Conservation (phyloP, 1,139 yeast genomes). For the Taphrina wiesneri region DNA sequence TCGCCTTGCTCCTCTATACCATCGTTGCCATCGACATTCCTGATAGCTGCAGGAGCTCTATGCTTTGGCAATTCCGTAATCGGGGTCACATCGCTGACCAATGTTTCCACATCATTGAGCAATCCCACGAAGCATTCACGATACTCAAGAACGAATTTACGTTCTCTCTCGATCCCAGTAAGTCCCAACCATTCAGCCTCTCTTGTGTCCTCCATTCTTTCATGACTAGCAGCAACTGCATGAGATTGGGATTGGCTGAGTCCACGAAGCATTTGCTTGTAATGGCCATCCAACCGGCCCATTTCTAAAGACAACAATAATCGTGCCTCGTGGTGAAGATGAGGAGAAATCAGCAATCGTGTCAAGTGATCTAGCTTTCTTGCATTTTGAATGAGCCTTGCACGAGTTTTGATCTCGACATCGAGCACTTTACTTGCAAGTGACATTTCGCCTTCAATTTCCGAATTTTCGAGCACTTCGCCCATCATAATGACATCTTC, state of each 20-base stretch:
- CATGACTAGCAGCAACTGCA: neutral
- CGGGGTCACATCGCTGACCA: constrained; percentile 13
- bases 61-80: neutral
- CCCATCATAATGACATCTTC: neutral
- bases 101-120: constrained; percentile 4
- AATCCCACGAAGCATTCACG: constrained; percentile 8
- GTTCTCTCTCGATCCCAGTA: constrained; percentile 14
- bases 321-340: constrained; percentile 8
- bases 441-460: neutral
- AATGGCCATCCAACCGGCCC: constrained; percentile 11
- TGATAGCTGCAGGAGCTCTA: neutral
- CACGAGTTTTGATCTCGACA: neutral
- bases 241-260: neutral
- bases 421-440: constrained; percentile 1
- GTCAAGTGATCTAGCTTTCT: constrained; percentile 11
- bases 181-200: constrained; percentile 22
- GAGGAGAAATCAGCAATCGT: constrained; percentile 15
- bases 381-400: constrained; percentile 8
- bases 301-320: constrained; percentile 10
- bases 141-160: constrained; percentile 6
- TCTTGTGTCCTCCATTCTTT: constrained; percentile 12
- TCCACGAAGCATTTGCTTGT: neutral
- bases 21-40: neutral
- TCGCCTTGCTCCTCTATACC: neutral
- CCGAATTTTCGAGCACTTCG: neutral